These are phyloP conservation scores for Malassezia obtusa DNA, from an alignment of 1,284 basidiomycete species.

Conservation along the genomic window DNA sequence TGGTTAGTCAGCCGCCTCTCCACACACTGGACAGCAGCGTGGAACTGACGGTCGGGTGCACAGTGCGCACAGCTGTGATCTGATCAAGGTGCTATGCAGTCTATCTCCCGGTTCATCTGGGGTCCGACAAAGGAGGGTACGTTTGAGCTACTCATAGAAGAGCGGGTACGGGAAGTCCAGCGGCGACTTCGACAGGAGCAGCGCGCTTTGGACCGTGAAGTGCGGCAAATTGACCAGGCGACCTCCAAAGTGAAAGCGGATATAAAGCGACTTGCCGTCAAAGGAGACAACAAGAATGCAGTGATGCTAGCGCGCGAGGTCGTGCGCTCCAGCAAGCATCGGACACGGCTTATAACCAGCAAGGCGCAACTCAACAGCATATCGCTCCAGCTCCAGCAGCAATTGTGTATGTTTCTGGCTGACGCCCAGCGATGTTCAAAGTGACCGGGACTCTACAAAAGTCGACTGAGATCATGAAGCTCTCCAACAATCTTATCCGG, in stretches of 20 bases:
- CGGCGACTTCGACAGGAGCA: conserved; percentile 40
- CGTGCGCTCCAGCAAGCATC: conserved; percentile 89
- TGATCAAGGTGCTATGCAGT: conserved; percentile 69
- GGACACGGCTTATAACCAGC: conserved; percentile 77
- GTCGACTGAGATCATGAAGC: conserved; percentile 97
- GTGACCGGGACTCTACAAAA: conserved; percentile 93
- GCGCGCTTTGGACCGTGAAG: conserved; percentile 35
- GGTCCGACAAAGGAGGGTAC: conserved; percentile 82
- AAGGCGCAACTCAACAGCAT: conserved; percentile 91
- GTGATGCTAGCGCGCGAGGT: conserved; percentile 83
- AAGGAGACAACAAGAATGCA: conserved; percentile 85
- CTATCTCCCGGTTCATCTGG: conserved; percentile 80
- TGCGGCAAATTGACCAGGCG: conserved; percentile 65
- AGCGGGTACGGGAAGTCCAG: conserved; percentile 36
- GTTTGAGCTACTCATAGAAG: conserved; percentile 6
- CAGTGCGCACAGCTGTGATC: neutral
- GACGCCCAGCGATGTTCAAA: conserved; percentile 76
- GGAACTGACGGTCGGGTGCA: neutral
- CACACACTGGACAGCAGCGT: no score
- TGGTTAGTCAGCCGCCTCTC: no score
- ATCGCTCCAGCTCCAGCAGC: conserved; percentile 77
- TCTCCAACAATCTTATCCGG: conserved; percentile 81
- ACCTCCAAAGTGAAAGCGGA: conserved; percentile 69
- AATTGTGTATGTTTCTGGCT: conserved; percentile 62
- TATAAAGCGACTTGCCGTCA: conserved; percentile 79